Conservation (phyloP, 2,329 filamentous ascomycete genomes). For the Colletotrichum zoysiae region DNA sequence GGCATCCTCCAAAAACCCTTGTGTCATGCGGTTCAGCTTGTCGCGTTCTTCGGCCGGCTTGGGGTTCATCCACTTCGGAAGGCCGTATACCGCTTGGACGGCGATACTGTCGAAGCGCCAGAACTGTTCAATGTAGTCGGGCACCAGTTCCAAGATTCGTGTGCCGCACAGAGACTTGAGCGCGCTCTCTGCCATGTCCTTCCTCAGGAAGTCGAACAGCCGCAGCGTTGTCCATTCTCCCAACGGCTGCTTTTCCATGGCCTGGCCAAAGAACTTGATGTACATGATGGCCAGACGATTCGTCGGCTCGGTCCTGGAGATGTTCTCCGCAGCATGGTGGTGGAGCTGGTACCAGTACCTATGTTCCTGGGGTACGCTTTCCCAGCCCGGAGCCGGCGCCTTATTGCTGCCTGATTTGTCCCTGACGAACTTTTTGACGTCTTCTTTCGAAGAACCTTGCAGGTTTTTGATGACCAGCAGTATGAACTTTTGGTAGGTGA, state of each 20-base stretch:
- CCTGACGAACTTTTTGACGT: slow-evolving; percentile 30
- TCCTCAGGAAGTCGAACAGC: slow-evolving; percentile 43
- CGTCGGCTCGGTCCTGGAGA: slow-evolving; percentile 34
- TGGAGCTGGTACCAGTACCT: slow-evolving; percentile 45
- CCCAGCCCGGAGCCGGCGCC: slow-evolving; percentile 41
- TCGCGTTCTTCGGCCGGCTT: slow-evolving; percentile 42
- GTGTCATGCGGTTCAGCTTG: slow-evolving; percentile 31
- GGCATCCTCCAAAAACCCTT: slow-evolving; percentile 32
- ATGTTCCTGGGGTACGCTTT: slow-evolving; percentile 35
- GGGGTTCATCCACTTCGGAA: slow-evolving; percentile 45
- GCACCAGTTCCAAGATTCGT: slow-evolving; percentile 44
- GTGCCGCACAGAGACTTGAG: slow-evolving; percentile 45
- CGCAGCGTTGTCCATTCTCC: slow-evolving; percentile 44
- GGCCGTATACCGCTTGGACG: slow-evolving; percentile 43
- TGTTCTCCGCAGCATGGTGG: slow-evolving; percentile 39
- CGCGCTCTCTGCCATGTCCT: slow-evolving; percentile 44
- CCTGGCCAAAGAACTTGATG: slow-evolving; percentile 31
- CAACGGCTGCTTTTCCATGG: slow-evolving; percentile 32
- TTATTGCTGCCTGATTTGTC: slow-evolving; percentile 43
- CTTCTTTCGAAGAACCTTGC: slow-evolving; percentile 32
- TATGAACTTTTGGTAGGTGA: slow-evolving; percentile 43
- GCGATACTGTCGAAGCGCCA: slow-evolving; percentile 46
- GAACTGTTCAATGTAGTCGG: slow-evolving; percentile 45
- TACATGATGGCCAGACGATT: slow-evolving; percentile 38
- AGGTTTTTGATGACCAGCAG: slow-evolving; percentile 36